Conservation (phyloP, 257 asterid species). For the Primulina tabacum region DNA sequence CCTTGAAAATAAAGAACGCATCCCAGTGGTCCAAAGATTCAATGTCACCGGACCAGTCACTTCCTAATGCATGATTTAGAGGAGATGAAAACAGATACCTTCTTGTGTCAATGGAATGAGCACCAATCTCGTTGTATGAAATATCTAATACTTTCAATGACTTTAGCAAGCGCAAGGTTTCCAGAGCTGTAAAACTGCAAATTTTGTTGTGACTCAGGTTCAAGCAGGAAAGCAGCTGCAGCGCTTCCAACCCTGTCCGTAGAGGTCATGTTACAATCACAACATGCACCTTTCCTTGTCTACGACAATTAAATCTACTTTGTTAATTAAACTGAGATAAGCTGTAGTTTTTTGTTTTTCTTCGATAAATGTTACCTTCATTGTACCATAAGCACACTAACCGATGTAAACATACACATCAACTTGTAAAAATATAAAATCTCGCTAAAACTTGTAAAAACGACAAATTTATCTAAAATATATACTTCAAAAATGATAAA, state of each 20-base stretch:
- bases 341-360: neutral
- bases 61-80: slow-evolving; percentile 45
- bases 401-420: neutral
- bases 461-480: neutral
- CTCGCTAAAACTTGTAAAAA: slow-evolving; percentile 1
- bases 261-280: slow-evolving; percentile 11
- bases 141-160: slow-evolving; percentile 59
- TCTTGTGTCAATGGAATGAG: slow-evolving; percentile 73
- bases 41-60: slow-evolving; percentile 43
- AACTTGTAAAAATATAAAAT: slow-evolving; percentile 4
- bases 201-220: slow-evolving; percentile 67
- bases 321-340: neutral
- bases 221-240: slow-evolving; percentile 81
- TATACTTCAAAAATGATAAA: slow-evolving; percentile 4
- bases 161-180: slow-evolving; percentile 59
- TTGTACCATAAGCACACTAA: neutral
- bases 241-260: slow-evolving; percentile 75
- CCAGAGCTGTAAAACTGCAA: slow-evolving; percentile 68
- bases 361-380: neutral
- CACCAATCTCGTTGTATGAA: slow-evolving; percentile 80
- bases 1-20: slow-evolving; percentile 53
- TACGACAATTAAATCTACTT: neutral
- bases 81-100: slow-evolving; percentile 83
- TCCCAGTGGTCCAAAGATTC: slow-evolving; percentile 52
- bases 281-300: neutral